Evolutionary conservation across 345 rosid genomes (phyloP), one percentile per base, ranked within the genome.

Genomic region (Arabis alpina): DNA sequence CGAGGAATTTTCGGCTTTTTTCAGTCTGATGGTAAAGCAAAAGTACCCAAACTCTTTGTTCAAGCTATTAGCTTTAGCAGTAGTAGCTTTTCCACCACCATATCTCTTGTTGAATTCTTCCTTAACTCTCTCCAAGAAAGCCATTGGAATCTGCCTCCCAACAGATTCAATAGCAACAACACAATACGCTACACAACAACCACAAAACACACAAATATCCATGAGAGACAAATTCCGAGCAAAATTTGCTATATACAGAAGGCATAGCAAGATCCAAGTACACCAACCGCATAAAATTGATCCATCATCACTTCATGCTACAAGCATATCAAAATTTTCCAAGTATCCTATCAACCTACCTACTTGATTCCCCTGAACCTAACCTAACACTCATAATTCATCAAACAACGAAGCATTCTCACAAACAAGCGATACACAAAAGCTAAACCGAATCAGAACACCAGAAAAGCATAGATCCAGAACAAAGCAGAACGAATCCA

Each of bases 121-220:
- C 77, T 87, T 89, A 61, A 93, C 77, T 65, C 91, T 75, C 72
- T 93, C 96, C 76, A 93, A 68, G 71, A 85, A 87, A 14, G 91
- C 98, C 80, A 93, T 93, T 28, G 98, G 91, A 78, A 91, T 73
- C 81, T 91, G 88, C 42, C 93, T 87, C 54, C 96, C 96, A 60
- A 88, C 95, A 72, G 97, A 76, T 71, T 91, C 97, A 77, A 80
- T 79, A 6, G 98, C 98, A 65, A 93, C 98, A 55, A 93, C 91
- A 52, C 96, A 93, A 77, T 85, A 91, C 30, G 94, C 98, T 93
- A 76, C 82, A 78, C 62, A 68, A n/a, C n/a, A n/a, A n/a, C n/a
- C n/a, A n/a, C n/a, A n/a, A n/a, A n/a, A n/a, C n/a, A n/a, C n/a
- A n/a, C n/a, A n/a, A n/a, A n/a, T n/a, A n/a, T 72, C 36, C 64